These are phyloP conservation scores for Cephaloascus fragrans DNA, from an alignment of 805 yeast genomes.

Conservation along the genomic window DNA sequence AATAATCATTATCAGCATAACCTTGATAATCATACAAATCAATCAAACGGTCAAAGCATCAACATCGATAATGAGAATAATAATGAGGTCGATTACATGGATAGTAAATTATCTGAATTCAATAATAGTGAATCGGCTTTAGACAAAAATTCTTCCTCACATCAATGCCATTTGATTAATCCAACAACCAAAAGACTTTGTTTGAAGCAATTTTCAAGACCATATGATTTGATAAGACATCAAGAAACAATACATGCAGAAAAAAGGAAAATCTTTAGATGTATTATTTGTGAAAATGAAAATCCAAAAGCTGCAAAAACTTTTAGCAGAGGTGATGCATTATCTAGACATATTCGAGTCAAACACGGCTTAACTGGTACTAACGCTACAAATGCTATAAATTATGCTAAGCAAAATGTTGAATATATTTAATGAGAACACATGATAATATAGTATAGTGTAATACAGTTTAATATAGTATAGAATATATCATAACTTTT, in stretches of 20 bases:
- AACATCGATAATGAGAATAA: background rate
- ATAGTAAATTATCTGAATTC: background rate
- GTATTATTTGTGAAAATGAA: constrained; percentile 76
- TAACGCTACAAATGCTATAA: constrained; percentile 62
- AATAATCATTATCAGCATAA: too few species aligned
- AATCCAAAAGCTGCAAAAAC: constrained; percentile 57
- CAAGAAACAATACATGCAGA: constrained; percentile 94
- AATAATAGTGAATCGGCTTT: background rate
- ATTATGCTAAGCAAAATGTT: constrained; percentile 69
- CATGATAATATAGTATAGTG: too few species aligned
- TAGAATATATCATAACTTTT: too few species aligned
- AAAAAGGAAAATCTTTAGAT: constrained; percentile 75
- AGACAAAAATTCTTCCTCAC: constrained; percentile 23
- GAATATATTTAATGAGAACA: constrained; percentile 51
- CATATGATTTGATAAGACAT: constrained; percentile 89
- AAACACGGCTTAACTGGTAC: constrained; percentile 69
- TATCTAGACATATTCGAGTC: constrained; percentile 86
- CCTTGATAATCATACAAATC: background rate
- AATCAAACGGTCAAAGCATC: background rate
- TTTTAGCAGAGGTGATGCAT: constrained; percentile 88
- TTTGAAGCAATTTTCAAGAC: constrained; percentile 78
- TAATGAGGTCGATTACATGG: background rate
- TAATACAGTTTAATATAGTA: too few species aligned
- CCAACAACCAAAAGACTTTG: constrained; percentile 59
- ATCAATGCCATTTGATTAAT: constrained; percentile 50